phyloP scores from a whole-genome alignment of 2,329 filamentous ascomycete genomes.

The Fusarium abutilonis region DNA sequence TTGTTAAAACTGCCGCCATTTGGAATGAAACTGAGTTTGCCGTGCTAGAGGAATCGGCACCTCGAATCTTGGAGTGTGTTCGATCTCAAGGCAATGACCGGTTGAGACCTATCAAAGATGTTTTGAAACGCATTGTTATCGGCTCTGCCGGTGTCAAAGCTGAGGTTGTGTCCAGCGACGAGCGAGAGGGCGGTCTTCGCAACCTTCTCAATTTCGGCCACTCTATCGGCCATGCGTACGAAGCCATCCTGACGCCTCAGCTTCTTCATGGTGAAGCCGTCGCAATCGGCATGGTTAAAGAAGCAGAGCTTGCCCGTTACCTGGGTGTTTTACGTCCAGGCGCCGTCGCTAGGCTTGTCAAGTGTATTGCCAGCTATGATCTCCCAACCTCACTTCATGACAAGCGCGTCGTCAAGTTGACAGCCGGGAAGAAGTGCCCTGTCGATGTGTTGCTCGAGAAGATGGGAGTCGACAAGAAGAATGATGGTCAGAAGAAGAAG shows the following conservation, averaged over 20 bases:
- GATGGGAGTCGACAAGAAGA: constrained; percentile 99
- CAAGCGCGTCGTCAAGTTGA: constrained; percentile 81
- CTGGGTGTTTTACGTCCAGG: constrained; percentile 85
- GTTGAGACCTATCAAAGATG: constrained; percentile 74
- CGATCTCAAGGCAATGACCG: constrained; percentile 58
- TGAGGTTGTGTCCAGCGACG: constrained; percentile 91
- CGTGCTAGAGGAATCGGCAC: constrained; percentile 82
- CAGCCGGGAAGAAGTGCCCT: constrained; percentile 86
- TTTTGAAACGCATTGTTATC: constrained; percentile 81
- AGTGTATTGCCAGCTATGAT: constrained; percentile 94
- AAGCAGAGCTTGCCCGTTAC: constrained; percentile 91
- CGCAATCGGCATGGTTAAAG: constrained; percentile 97
- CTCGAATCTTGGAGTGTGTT: constrained; percentile 69
- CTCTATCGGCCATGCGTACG: constrained; percentile 96
- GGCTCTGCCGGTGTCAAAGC: constrained; percentile 95
- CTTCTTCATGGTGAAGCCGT: constrained; percentile 96
- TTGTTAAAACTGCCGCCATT: constrained; percentile 96
- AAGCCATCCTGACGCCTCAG: constrained; percentile 94
- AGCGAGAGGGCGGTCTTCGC: constrained; percentile 90
- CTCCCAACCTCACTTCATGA: constrained; percentile 87
- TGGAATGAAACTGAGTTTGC: constrained; percentile 91
- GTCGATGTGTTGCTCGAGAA: constrained; percentile 87
- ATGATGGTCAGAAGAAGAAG: constrained; percentile 94
- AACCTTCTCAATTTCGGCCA: constrained; percentile 98
- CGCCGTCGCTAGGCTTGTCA: constrained; percentile 87